Evolutionary conservation across 2,329 filamentous ascomycete genomes (phyloP).

Genomic region (Sporothrix variecibatus): DNA sequence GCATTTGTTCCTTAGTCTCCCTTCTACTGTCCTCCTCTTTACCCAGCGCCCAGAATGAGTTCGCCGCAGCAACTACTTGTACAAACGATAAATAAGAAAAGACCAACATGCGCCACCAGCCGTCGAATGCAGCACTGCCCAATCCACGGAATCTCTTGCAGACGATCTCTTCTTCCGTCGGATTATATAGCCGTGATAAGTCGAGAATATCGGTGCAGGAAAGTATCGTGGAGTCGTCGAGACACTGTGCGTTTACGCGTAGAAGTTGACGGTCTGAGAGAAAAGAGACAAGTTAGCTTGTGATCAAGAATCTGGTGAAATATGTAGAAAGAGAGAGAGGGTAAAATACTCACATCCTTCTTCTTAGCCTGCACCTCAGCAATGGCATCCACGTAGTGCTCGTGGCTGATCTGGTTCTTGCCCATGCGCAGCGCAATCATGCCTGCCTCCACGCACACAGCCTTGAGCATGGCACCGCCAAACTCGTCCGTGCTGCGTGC

Average conservation of each 20-base stretch:
- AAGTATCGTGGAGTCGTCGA: not conserved
- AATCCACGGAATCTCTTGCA: not conserved
- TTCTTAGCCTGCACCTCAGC: slow-evolving; percentile 94
- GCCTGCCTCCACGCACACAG: slow-evolving; percentile 96
- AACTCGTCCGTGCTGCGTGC: slow-evolving; percentile 98
- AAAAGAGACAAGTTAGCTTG: slow-evolving; percentile 33
- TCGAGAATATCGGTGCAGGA: not conserved
- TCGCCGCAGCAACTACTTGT: slow-evolving; percentile 16
- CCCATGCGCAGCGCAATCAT: slow-evolving; percentile 97
- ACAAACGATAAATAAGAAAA: slow-evolving; percentile 15
- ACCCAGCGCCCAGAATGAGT: not conserved
- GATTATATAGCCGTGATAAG: not conserved
- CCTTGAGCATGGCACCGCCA: slow-evolving; percentile 95
- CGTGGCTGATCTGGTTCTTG: slow-evolving; percentile 94
- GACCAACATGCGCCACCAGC: not conserved
- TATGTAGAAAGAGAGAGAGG: not conserved
- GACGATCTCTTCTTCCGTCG: not conserved
- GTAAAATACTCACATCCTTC: slow-evolving; percentile 68
- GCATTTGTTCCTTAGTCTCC: not conserved
- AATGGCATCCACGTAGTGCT: slow-evolving; percentile 98
- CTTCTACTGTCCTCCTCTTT: not conserved
- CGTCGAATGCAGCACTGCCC: not conserved
- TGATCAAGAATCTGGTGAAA: not conserved
- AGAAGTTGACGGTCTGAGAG: slow-evolving; percentile 58
- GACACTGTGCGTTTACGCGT: slow-evolving; percentile 45